A percentile compares a stretch with the other conserved stretches of the same genome.
Evolutionary conservation across 225 moss, liverwort and hornwort species (phyloP).

Genomic region (Bryoerythrophyllum caledonicum): DNA sequence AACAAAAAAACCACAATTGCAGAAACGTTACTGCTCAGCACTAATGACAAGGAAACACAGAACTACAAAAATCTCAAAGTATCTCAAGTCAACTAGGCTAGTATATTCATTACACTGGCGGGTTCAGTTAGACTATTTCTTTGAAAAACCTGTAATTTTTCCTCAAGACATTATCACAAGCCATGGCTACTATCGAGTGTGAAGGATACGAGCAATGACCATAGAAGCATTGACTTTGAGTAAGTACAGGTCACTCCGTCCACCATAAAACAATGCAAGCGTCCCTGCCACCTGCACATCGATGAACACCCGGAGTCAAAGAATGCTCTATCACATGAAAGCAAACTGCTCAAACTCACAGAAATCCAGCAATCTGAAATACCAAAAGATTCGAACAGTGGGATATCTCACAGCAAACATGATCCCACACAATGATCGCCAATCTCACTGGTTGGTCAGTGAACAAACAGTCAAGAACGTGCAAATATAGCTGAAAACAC

Average conservation of each 20-base stretch:
- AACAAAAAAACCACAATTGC: neutral
- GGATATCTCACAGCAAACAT: neutral
- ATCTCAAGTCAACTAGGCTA: neutral
- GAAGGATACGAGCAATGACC: slow-evolving; percentile 20
- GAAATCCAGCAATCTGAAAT: slow-evolving; percentile 3
- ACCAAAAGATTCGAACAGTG: neutral
- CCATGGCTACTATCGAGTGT: neutral
- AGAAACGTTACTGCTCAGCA: slow-evolving; percentile 1
- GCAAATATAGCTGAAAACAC: neutral
- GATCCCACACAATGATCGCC: neutral
- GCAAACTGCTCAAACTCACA: neutral
- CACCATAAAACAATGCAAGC: slow-evolving; percentile 52
- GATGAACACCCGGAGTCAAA: slow-evolving; percentile 2
- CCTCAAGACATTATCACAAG: neutral
- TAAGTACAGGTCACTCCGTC: slow-evolving; percentile 54
- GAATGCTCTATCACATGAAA: neutral
- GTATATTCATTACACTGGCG: no score
- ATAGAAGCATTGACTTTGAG: slow-evolving; percentile 53
- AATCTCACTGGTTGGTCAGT: slow-evolving; percentile 7
- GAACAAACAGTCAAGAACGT: neutral
- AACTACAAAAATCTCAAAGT: neutral
- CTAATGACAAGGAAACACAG: neutral
- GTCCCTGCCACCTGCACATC: slow-evolving; percentile 43
- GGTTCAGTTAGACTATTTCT: no score
- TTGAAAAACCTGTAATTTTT: no score